A percentile compares a stretch with the other conserved stretches of the same genome.
Evolutionary conservation across 2,329 filamentous ascomycete genomes (phyloP).

Genomic region (Alternaria burnsii): DNA sequence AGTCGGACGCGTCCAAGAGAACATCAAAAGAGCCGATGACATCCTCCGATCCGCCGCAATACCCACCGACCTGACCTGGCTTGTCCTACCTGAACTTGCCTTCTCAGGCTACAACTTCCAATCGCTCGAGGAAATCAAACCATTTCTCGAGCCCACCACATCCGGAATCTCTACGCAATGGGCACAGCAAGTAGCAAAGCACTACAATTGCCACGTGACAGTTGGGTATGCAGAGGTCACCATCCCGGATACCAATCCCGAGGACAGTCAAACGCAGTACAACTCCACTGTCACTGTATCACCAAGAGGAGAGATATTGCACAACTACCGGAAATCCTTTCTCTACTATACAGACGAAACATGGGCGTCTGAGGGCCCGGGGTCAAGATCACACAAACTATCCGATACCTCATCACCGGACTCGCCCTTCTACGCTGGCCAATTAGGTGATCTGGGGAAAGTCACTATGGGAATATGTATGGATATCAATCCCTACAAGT

Average conservation of each 20-base stretch:
- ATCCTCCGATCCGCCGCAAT: slow-evolving; percentile 64
- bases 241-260: slow-evolving; percentile 29
- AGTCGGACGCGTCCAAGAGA: slow-evolving; percentile 74
- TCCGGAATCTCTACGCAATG: slow-evolving; percentile 74
- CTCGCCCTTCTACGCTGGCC: slow-evolving; percentile 48
- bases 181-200: slow-evolving; percentile 72
- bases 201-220: slow-evolving; percentile 72
- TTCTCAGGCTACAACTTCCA: slow-evolving; percentile 85
- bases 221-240: slow-evolving; percentile 75
- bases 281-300: slow-evolving; percentile 68
- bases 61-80: slow-evolving; percentile 65
- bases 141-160: slow-evolving; percentile 72
- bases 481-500: slow-evolving; percentile 71
- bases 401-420: slow-evolving; percentile 30
- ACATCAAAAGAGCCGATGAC: slow-evolving; percentile 72
- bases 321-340: slow-evolving; percentile 70
- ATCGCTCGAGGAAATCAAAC: slow-evolving; percentile 71
- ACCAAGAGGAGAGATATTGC: slow-evolving; percentile 62
- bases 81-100: slow-evolving; percentile 79
- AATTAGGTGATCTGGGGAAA: slow-evolving; percentile 46
- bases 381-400: slow-evolving; percentile 30
- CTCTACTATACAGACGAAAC: slow-evolving; percentile 73
- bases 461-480: slow-evolving; percentile 61
- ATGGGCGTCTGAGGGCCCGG: slow-evolving; percentile 65
- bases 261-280: slow-evolving; percentile 55